Base-by-base conservation (phyloP, 2,329 filamentous ascomycete genomes). In the Venturia effusa region DNA sequence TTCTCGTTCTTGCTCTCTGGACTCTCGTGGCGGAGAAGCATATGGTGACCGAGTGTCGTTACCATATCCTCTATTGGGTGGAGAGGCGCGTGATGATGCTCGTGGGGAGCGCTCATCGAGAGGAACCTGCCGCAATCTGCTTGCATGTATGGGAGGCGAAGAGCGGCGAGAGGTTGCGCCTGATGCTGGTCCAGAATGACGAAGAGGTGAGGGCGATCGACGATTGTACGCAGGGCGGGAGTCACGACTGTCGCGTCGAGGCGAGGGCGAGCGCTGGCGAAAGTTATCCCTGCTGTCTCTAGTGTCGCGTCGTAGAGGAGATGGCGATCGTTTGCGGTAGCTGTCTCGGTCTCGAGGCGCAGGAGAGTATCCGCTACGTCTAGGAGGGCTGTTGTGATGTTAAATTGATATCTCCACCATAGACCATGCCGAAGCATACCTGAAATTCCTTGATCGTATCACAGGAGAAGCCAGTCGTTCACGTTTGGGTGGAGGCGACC, bases 101-200 rank as follows among this genome's bases (percentile, higher is more conserved):
- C 51, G 51, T 34, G 67, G 27, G 70, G 70, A 40, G 70, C 69
- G 34, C 30, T 64, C 67, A 22, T 57, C 51, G 19, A 57, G 34
- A 30, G 51, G 51, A 45, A 76, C 71, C 22, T 79, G 69, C 59
- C 75, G 78, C 61, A 77, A 70, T 68, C 82, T 78, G 67, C 84
- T 85, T 19, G 80, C 78, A 68, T 84, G 82, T 17, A 81, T 73
- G 32, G 77, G 81, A 19, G 85, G 85, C 6, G 85, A 87, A 10
- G 85, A 86, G 60, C 83, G 79, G 64, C 84, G 80, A 27, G 85
- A 87, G 37, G 82, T 84, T 24, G 79, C 73, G 24, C 75, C 79
- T 10, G 85, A 87, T 45, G 79, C 81, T 64, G 79, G 75, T 27
- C 78, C 81, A 27, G 81, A 83, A 51, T 78, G 76, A 61, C 81